These are phyloP conservation scores for Ceratocystis papillata DNA, from an alignment of 2,329 filamentous ascomycete species.

Conservation along the genomic window DNA sequence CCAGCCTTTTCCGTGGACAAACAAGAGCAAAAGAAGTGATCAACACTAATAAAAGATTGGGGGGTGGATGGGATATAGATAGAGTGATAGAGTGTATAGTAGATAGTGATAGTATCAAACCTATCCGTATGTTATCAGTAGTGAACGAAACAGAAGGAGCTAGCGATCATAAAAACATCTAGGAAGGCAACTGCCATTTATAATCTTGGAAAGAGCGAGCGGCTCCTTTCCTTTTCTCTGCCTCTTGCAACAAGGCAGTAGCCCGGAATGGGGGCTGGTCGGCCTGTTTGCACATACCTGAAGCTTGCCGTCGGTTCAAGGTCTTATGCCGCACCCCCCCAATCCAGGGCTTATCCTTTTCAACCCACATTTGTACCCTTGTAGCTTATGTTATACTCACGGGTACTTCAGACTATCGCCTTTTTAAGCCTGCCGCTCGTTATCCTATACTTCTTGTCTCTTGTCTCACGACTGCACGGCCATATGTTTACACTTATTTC, in stretches of 20 bases:
- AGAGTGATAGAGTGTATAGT: too few species aligned
- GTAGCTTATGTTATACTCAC: neutral
- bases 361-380: neutral
- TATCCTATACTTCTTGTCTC: neutral
- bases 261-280: neutral
- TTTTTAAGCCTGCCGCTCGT: neutral
- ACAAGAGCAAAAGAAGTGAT: neutral
- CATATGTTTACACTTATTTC: neutral
- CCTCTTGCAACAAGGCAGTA: neutral
- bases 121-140: neutral
- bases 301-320: conserved; percentile 1
- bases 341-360: conserved; percentile 2
- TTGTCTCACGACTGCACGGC: neutral
- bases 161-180: neutral
- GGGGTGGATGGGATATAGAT: too few species aligned
- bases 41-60: too few species aligned
- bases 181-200: conserved; percentile 4
- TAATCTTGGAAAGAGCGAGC: neutral
- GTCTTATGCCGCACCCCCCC: conserved; percentile 1
- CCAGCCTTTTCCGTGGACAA: conserved; percentile 1
- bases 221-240: too few species aligned
- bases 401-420: neutral
- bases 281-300: neutral
- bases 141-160: conserved; percentile 4
- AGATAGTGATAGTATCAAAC: too few species aligned